phyloP scores from a whole-genome alignment of 78 protist genomes.

The Dictyostelium intermedium region DNA sequence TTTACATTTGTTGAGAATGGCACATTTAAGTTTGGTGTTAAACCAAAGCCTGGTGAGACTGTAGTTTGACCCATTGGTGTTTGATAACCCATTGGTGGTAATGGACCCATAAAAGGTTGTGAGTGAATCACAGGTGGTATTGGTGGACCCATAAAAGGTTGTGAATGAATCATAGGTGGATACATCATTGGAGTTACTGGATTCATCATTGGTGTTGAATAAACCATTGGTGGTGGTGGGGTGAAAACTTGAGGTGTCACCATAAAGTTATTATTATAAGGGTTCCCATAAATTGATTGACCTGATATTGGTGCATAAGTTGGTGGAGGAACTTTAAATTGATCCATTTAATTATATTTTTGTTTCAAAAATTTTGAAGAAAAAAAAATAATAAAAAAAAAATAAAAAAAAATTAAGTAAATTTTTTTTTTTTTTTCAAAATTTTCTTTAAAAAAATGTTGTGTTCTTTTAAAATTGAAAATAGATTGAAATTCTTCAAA shows the following conservation, averaged over 20 bases:
- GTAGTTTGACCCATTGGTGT: too few species aligned
- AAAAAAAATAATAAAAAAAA: too few species aligned
- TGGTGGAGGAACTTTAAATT: background rate
- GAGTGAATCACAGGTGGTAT: background rate
- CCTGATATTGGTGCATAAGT: background rate
- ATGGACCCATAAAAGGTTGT: background rate
- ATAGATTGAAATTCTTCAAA: too few species aligned
- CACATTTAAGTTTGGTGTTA: background rate
- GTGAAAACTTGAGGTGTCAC: background rate
- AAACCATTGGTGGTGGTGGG: background rate
- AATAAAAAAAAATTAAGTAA: too few species aligned
- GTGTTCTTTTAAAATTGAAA: too few species aligned
- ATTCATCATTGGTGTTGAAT: background rate
- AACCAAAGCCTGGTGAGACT: background rate
- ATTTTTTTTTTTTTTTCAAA: too few species aligned
- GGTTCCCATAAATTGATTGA: background rate
- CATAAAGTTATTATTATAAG: background rate
- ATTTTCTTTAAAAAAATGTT: too few species aligned
- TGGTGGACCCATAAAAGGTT: background rate
- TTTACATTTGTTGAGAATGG: background rate
- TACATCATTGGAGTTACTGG: background rate
- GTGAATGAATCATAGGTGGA: background rate
- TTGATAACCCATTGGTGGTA: background rate
- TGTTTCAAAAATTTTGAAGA: too few species aligned
- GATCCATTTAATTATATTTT: background rate